These are phyloP conservation scores for Agrocybe praecox DNA, from an alignment of 768 basidiomycete species.

Conservation along the genomic window DNA sequence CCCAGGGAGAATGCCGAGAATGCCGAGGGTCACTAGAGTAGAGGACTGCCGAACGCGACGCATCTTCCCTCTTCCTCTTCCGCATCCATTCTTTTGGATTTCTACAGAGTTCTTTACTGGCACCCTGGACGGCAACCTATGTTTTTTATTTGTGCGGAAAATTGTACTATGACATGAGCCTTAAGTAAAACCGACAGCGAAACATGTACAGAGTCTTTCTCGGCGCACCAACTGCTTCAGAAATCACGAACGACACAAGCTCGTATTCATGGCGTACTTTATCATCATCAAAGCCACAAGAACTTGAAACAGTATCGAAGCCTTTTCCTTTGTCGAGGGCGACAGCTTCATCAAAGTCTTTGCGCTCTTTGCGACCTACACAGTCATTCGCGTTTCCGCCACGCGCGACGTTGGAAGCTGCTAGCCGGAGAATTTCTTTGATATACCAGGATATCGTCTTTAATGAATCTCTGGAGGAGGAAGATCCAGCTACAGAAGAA, in stretches of 20 bases:
- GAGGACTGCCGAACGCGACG: too few relatives aligned
- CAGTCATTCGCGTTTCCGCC: slow-evolving; percentile 40
- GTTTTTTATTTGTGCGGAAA: too few relatives aligned
- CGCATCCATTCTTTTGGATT: too few relatives aligned
- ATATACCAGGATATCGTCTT: slow-evolving; percentile 79
- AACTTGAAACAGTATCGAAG: not conserved
- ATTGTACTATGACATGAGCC: too few relatives aligned
- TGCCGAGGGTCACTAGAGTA: too few relatives aligned
- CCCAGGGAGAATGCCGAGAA: too few relatives aligned
- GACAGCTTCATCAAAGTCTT: slow-evolving; percentile 9
- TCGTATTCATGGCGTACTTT: slow-evolving; percentile 50
- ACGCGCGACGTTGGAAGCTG: slow-evolving; percentile 61
- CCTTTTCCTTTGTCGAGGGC: not conserved
- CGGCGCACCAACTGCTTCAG: slow-evolving; percentile 45
- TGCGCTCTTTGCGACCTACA: slow-evolving; percentile 7
- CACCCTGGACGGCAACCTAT: too few relatives aligned
- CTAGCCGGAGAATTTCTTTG: slow-evolving; percentile 67
- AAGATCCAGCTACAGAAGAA: slow-evolving; percentile 2
- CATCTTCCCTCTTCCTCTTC: too few relatives aligned
- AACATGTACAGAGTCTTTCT: slow-evolving; percentile 54
- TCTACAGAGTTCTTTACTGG: too few relatives aligned
- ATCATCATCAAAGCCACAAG: slow-evolving; percentile 23
- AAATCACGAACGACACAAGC: slow-evolving; percentile 33
- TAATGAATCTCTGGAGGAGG: slow-evolving; percentile 29
- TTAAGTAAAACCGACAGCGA: too few relatives aligned